Base-by-base conservation (phyloP, 139 green algal species). In the Coelastrella sp. region DNA sequence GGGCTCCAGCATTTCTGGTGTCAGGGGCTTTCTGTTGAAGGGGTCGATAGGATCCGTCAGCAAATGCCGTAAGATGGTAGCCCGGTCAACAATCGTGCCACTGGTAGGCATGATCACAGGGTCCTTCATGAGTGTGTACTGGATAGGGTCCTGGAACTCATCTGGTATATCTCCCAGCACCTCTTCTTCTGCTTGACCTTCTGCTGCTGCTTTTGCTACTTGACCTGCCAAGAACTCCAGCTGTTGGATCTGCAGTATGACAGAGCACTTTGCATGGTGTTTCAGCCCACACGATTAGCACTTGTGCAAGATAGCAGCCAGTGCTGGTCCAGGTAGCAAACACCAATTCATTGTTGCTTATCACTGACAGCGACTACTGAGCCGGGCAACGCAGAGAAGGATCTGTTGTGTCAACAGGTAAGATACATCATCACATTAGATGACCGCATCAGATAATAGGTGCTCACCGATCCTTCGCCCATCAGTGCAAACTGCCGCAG, bases 111-210 rank as follows among this genome's bases (percentile, higher is more conserved):
- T 89, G 30, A 79, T 92, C 7, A 99, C 95, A 2, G 96, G 96
- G 83, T 99, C 96, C 35, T 48, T 53, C 96, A 99, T 99, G 53
- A 99, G 48, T 1, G 92, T 95, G 60, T 79, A 92, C 86, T 95
- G 91, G 62, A 99, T 92, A 3, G 94, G 94, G 90, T 98, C 96
- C 74, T 95, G 57, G 89, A 98, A 99, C 75, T 99, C 97, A 34
- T 98, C 94, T 5, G 96, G 96, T 9, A 94, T 92, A n/a, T 97
- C 92, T 2, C 79, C 93, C 2, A 95, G 57, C 9, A 93, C 85
- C 41, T 94, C 92, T 69, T 97, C 94, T 40, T 97, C 94, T 41
- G 93, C 90, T 73, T 89, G 87, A 32, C 40, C 86, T 57, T 89
- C 81, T 32, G 64, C 83, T 5, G 81, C 81, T 37, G 83, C 92